Percentiles rank a stretch among this genome's conserved stretches.
These are phyloP conservation scores for Sporobolomyces roseus DNA, from an alignment of 768 basidiomycete genomes.

Conservation along the genomic window DNA sequence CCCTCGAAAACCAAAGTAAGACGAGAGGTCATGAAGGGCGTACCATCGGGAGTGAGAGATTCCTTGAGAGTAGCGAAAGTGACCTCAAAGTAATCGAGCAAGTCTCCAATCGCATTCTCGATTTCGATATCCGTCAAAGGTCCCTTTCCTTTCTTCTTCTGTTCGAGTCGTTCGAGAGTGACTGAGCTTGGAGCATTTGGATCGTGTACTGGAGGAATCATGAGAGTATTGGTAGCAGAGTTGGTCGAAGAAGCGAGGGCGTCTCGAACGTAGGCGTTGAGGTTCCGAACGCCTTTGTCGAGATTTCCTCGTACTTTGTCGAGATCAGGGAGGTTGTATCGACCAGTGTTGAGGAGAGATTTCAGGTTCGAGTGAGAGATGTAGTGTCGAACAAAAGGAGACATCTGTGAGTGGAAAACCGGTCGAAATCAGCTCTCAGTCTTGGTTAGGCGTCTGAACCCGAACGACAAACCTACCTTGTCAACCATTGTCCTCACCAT, in stretches of 20 bases:
- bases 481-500: conserved; percentile 96
- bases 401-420: conserved; percentile 61
- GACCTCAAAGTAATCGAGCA: conserved; percentile 95
- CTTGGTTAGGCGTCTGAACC: too few species aligned
- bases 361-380: conserved; percentile 39
- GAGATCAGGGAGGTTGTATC: conserved; percentile 63
- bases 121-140: conserved; percentile 83
- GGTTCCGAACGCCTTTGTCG: conserved; percentile 67
- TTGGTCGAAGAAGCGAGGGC: conserved; percentile 35
- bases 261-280: conserved; percentile 49
- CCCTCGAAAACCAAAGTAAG: conserved; percentile 93
- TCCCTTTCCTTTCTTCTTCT: conserved; percentile 48
- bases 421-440: neutral
- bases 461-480: conserved; percentile 63
- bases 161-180: conserved; percentile 53
- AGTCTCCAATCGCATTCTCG: conserved; percentile 79
- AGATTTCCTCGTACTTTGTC: conserved; percentile 65
- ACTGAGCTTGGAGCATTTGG: conserved; percentile 69
- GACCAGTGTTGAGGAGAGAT: conserved; percentile 34
- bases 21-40: conserved; percentile 65
- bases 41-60: conserved; percentile 73
- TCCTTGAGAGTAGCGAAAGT: conserved; percentile 88
- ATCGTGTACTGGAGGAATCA: conserved; percentile 38
- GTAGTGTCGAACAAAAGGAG: conserved; percentile 67
- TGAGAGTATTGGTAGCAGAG: conserved; percentile 10